Percentiles rank a stretch among this genome's conserved stretches.
These are phyloP conservation scores for Suhomyces sp. DNA, from an alignment of 805 yeast species.

Conservation along the genomic window DNA sequence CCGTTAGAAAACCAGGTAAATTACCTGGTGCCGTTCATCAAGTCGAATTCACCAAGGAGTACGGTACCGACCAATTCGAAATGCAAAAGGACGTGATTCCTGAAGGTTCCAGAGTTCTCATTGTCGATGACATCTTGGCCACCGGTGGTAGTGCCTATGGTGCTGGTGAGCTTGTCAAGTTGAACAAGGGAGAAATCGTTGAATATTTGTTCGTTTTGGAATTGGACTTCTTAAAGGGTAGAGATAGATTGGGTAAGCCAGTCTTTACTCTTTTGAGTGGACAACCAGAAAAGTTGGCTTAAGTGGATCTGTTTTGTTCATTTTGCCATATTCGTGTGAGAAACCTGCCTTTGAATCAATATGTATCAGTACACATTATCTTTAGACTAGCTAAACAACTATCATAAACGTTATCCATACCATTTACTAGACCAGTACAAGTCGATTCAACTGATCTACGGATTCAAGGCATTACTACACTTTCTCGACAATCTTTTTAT, in stretches of 20 bases:
- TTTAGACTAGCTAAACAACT: too few relatives aligned
- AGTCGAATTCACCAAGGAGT: conserved; percentile 84
- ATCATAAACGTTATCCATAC: too few relatives aligned
- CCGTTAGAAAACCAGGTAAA: conserved; percentile 94
- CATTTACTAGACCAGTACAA: too few relatives aligned
- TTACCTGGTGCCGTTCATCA: conserved; percentile 79
- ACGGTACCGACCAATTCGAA: conserved; percentile 87
- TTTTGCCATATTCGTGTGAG: too few relatives aligned
- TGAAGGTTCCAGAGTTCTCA: conserved; percentile 73
- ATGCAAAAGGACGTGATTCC: conserved; percentile 82
- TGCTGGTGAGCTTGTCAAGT: conserved; percentile 78
- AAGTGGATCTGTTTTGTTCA: neutral
- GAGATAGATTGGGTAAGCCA: conserved; percentile 81
- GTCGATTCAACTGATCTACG: too few relatives aligned
- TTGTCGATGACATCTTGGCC: conserved; percentile 96
- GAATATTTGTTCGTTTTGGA: conserved; percentile 92
- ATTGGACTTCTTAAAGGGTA: conserved; percentile 90
- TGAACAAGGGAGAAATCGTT: conserved; percentile 66
- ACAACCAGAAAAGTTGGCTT: conserved; percentile 56
- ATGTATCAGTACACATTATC: too few relatives aligned
- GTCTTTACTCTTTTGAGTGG: conserved; percentile 87
- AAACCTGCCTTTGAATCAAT: too few relatives aligned
- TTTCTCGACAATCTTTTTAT: too few relatives aligned
- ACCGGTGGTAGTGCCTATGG: conserved; percentile 97
- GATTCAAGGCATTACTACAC: too few relatives aligned